phyloP scores from a whole-genome alignment of 345 rosid genomes.

The Eucalyptus regnans region DNA sequence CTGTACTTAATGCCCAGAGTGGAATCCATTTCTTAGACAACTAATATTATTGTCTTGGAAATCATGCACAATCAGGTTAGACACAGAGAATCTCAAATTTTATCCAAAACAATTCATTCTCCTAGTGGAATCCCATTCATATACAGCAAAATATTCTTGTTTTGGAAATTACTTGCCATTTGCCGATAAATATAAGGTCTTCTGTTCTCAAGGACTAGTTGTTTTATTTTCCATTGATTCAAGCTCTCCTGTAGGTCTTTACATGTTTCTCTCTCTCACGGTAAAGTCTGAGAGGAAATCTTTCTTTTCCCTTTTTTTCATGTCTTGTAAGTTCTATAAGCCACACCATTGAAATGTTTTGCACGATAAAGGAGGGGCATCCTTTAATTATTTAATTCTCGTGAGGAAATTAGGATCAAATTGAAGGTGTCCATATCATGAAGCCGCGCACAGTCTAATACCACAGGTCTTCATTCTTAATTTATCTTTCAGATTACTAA shows the following conservation, averaged over 20 bases:
- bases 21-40: not conserved
- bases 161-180: not conserved
- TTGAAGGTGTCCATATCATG: not conserved
- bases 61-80: not conserved
- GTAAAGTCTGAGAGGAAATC: not conserved
- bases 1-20: not conserved
- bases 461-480: not conserved
- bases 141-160: not conserved
- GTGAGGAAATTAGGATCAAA: not conserved
- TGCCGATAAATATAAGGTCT: not conserved
- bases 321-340: not conserved
- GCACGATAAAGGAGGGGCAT: not conserved
- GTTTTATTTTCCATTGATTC: not conserved
- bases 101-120: too few relatives aligned
- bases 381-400: not conserved
- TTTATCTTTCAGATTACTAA: not conserved
- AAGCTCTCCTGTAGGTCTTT: not conserved
- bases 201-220: not conserved
- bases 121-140: too few relatives aligned
- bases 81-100: not conserved
- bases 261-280: not conserved
- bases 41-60: not conserved
- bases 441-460: not conserved
- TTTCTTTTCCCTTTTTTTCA: not conserved
- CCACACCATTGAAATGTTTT: not conserved